Percentiles rank a stretch among this genome's conserved stretches.
Evolutionary conservation across 2,329 filamentous ascomycete species (phyloP).

Genomic region (Lecanicillium sp.): DNA sequence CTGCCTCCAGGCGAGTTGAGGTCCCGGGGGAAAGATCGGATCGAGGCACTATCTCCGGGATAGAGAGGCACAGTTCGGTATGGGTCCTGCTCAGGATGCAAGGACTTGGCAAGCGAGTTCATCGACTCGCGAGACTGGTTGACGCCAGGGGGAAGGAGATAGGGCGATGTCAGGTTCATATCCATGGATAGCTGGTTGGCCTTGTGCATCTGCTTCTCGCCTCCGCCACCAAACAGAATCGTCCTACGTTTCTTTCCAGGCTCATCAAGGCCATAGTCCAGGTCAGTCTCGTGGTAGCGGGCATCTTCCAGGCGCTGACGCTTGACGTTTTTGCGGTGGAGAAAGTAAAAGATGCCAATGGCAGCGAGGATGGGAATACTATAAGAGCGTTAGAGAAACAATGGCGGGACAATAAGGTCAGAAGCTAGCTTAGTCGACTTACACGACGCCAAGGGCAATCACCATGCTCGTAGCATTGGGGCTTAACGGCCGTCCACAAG

Average conservation of each 20-base stretch:
- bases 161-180: conserved; percentile 74
- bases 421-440: too few species aligned
- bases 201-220: conserved; percentile 43
- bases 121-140: conserved; percentile 79
- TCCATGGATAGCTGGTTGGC: conserved; percentile 59
- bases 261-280: conserved; percentile 81
- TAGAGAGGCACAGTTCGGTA: conserved; percentile 62
- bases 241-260: conserved; percentile 29
- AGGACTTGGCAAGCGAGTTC: conserved; percentile 71
- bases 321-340: conserved; percentile 71
- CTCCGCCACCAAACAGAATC: conserved; percentile 36
- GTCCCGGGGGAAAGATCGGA: conserved; percentile 42
- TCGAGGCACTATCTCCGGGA: conserved; percentile 46
- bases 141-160: conserved; percentile 79
- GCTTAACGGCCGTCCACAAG: conserved; percentile 54
- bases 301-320: conserved; percentile 70
- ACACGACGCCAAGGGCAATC: conserved; percentile 64
- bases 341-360: conserved; percentile 58
- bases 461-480: conserved; percentile 51
- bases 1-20: conserved; percentile 38
- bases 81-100: conserved; percentile 72
- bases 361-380: conserved; percentile 72
- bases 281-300: conserved; percentile 78
- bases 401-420: too few species aligned
- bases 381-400: too few species aligned